phyloP scores from a whole-genome alignment of 2,329 filamentous ascomycete species.

The Huntiella moniliformis region DNA sequence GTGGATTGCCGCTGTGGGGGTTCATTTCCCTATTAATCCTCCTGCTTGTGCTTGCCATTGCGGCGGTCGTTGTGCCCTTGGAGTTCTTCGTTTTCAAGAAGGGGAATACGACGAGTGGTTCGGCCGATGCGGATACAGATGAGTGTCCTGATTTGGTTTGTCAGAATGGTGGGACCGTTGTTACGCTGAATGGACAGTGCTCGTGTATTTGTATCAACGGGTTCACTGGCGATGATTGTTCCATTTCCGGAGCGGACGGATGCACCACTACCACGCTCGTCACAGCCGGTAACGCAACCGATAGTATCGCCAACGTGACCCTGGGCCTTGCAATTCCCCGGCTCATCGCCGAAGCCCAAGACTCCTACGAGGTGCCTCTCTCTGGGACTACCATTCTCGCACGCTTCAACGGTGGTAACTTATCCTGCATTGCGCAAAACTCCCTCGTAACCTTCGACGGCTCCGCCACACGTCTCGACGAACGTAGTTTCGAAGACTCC shows the following conservation, averaged over 20 bases:
- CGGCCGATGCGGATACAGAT: constrained; percentile 21
- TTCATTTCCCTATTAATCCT: constrained; percentile 50
- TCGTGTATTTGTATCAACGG: constrained; percentile 79
- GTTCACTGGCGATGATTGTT: constrained; percentile 47
- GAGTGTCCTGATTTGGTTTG: constrained; percentile 48
- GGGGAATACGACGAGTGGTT: constrained; percentile 16
- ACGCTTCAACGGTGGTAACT: constrained; percentile 53
- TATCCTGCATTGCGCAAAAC: constrained; percentile 74
- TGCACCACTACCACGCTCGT: constrained; percentile 33
- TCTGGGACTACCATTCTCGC: constrained; percentile 50
- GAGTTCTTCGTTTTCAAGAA: constrained; percentile 41
- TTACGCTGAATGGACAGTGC: constrained; percentile 49
- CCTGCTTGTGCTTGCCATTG: constrained; percentile 52
- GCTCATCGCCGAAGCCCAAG: constrained; percentile 44
- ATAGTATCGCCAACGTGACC: constrained; percentile 46
- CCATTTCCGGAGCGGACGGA: constrained; percentile 26
- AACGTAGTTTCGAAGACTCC: constrained; percentile 14
- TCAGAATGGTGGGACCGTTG: constrained; percentile 61
- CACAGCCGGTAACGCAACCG: constrained; percentile 21
- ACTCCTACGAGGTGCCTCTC: constrained; percentile 60
- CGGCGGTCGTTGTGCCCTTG: constrained; percentile 64
- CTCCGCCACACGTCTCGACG: constrained; percentile 21
- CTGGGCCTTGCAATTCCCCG: constrained; percentile 62
- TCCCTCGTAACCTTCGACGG: constrained; percentile 71
- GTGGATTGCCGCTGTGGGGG: constrained; percentile 64